phyloP scores from a whole-genome alignment of 495 filamentous ascomycete species.

The Podospora fimiseda region DNA sequence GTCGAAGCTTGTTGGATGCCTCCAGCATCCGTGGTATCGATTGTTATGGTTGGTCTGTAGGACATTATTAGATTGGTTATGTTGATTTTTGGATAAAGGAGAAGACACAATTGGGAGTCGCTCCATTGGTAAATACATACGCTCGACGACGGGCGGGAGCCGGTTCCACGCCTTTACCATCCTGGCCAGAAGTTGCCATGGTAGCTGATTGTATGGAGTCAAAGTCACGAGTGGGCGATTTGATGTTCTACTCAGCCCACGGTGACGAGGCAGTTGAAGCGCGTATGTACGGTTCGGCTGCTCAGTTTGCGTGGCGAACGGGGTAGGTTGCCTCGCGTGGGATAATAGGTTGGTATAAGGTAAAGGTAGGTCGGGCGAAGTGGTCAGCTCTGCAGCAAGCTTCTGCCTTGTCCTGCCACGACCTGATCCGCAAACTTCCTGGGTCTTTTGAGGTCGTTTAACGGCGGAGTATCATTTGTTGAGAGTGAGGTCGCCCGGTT shows the following conservation, averaged over 20 bases:
- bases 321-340: background rate
- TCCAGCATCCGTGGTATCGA: conserved; percentile 54
- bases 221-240: conserved; percentile 13
- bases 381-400: background rate
- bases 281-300: background rate
- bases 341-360: background rate
- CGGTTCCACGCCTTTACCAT: conserved; percentile 13
- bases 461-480: conserved; percentile 7
- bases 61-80: conserved; percentile 13
- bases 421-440: background rate
- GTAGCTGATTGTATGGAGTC: conserved; percentile 19
- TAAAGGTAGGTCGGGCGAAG: background rate
- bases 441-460: background rate
- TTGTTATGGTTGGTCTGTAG: conserved; percentile 61
- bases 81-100: background rate
- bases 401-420: conserved; percentile 17
- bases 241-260: conserved; percentile 11
- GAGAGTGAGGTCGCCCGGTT: conserved; percentile 5
- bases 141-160: conserved; percentile 22
- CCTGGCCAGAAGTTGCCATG: conserved; percentile 18
- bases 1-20: conserved; percentile 5
- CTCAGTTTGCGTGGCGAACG: conserved; percentile 10
- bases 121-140: conserved; percentile 15
- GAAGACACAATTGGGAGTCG: conserved; percentile 1
- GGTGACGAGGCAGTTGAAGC: conserved; percentile 6